phyloP scores from a whole-genome alignment of 176 grass and related monocot species.

The Puccinellia tenuiflora region DNA sequence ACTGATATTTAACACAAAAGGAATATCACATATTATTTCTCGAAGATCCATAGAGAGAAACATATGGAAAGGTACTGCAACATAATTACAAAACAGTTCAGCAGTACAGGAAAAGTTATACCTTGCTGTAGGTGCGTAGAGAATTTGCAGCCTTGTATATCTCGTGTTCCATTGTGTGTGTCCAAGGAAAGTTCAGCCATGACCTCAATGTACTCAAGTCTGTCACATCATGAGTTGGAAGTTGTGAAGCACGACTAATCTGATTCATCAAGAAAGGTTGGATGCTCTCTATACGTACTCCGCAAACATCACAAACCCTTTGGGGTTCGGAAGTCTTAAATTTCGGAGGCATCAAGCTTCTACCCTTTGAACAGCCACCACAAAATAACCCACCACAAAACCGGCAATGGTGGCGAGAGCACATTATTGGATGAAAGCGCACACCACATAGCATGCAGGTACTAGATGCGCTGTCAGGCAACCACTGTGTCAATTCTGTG shows the following conservation, averaged over 20 bases:
- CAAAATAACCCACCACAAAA: constrained; percentile 91
- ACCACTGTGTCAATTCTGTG: constrained; percentile 67
- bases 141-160: constrained; percentile 93
- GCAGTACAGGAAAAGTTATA: constrained; percentile 11
- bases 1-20: neutral
- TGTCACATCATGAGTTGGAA: constrained; percentile 70
- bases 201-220: constrained; percentile 74
- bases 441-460: constrained; percentile 80
- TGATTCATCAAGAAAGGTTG: constrained; percentile 73
- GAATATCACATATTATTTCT: neutral
- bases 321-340: constrained; percentile 71
- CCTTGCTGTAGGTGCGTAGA: constrained; percentile 65
- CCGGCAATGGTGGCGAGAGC: constrained; percentile 74
- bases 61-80: neutral
- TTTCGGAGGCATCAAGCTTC: constrained; percentile 78
- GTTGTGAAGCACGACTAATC: constrained; percentile 58
- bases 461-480: constrained; percentile 62
- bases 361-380: constrained; percentile 66
- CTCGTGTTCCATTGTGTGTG: constrained; percentile 73
- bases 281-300: constrained; percentile 53
- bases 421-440: constrained; percentile 79
- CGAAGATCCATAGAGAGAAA: neutral
- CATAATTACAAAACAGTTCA: neutral
- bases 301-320: constrained; percentile 86
- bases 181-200: constrained; percentile 87